These are phyloP conservation scores for Rhodotorula diobovata DNA, from an alignment of 768 basidiomycete genomes.

Conservation along the genomic window DNA sequence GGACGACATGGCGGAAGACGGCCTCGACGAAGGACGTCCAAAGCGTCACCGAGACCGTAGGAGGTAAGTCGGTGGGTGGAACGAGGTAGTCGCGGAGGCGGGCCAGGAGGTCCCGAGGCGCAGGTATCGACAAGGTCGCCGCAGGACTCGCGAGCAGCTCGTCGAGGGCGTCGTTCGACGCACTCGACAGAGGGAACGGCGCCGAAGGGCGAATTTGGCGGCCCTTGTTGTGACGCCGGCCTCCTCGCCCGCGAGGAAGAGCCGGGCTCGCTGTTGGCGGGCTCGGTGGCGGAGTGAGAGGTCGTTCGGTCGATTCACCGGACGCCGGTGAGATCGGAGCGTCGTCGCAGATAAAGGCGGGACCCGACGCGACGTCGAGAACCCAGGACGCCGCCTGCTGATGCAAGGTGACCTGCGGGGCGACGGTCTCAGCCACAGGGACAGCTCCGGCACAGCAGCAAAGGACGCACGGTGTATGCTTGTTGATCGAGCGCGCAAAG, in stretches of 20 bases:
- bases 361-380: conserved; percentile 9
- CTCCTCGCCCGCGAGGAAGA: conserved; percentile 1
- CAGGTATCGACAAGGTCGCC: not conserved
- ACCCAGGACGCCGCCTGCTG: conserved; percentile 32
- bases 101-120: conserved; percentile 10
- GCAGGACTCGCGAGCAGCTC: conserved; percentile 4
- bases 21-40: conserved; percentile 18
- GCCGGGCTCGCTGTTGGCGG: conserved; percentile 3
- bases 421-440: not conserved
- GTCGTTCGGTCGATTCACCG: not conserved
- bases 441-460: too few species aligned
- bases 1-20: conserved; percentile 33
- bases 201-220: not conserved
- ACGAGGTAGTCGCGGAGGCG: conserved; percentile 23
- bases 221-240: not conserved
- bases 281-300: conserved; percentile 27
- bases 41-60: not conserved
- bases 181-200: not conserved
- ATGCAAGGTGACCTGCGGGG: conserved; percentile 29
- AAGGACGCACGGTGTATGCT: conserved; percentile 20
- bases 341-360: conserved; percentile 32
- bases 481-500: conserved; percentile 19
- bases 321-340: not conserved
- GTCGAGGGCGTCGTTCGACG: conserved; percentile 2
- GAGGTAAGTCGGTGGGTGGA: conserved; percentile 8